Conservation (phyloP, 805 yeast species). For the Groenewaldozyma salmanticensis region DNA sequence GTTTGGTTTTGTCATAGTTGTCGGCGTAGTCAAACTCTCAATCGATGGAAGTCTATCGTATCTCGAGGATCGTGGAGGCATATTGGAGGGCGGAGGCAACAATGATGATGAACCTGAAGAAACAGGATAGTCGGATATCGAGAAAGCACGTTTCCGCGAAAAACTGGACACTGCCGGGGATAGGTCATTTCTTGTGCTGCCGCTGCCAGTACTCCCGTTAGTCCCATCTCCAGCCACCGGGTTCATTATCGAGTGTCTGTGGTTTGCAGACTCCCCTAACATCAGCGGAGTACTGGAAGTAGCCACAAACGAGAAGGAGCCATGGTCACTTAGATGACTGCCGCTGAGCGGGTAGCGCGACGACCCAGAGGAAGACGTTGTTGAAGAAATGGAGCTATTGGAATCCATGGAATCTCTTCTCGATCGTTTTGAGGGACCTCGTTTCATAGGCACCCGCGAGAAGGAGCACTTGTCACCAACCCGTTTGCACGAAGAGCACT, state of each 20-base stretch:
- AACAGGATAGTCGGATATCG: neutral
- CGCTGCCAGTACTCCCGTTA: neutral
- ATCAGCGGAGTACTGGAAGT: neutral
- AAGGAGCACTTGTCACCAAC: slow-evolving; percentile 45
- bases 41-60: neutral
- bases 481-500: slow-evolving; percentile 44
- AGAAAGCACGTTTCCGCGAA: neutral
- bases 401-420: slow-evolving; percentile 2
- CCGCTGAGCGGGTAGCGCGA: too few species aligned
- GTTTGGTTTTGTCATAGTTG: neutral
- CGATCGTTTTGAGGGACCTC: slow-evolving; percentile 54
- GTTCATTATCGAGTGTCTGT: too few species aligned
- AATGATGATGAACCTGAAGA: neutral
- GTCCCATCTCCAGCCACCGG: too few species aligned
- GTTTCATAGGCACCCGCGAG: slow-evolving; percentile 46
- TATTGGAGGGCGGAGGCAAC: too few species aligned
- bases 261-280: too few species aligned
- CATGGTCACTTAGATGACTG: neutral
- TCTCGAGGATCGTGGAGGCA: too few species aligned
- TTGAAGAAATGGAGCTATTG: neutral
- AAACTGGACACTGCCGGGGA: too few species aligned
- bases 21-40: neutral
- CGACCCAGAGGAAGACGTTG: neutral
- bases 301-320: neutral
- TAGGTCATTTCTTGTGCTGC: neutral